A percentile compares a stretch with the other conserved stretches of the same genome.
phyloP scores from a whole-genome alignment of 352 stramenopile species.

The Phytophthora cryptogea region DNA sequence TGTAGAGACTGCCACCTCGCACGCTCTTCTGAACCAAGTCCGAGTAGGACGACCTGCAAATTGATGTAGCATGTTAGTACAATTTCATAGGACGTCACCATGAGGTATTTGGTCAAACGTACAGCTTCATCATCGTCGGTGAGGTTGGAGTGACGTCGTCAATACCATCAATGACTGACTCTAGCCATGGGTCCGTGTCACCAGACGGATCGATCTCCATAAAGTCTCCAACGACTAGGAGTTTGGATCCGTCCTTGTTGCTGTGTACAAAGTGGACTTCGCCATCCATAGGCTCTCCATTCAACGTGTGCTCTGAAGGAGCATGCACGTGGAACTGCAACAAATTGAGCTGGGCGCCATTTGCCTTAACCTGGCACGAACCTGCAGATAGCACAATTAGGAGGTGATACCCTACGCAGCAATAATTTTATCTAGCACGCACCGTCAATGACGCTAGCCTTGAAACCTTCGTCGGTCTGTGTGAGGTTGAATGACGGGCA shows the following conservation, averaged over 20 bases:
- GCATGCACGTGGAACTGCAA: conserved; percentile 49
- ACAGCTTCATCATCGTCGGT: conserved; percentile 20
- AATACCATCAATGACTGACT: conserved; percentile 35
- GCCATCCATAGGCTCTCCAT: conserved; percentile 38
- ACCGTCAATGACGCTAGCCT: conserved; percentile 19
- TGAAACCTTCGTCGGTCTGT: conserved; percentile 22
- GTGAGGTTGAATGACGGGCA: conserved; percentile 31
- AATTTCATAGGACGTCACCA: not conserved
- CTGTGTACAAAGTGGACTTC: conserved; percentile 60
- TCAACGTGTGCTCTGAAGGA: conserved; percentile 53
- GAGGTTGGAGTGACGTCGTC: conserved; percentile 24
- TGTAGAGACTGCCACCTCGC: conserved; percentile 26
- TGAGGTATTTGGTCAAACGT: conserved; percentile 7
- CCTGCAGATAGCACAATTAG: conserved; percentile 8
- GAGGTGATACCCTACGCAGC: not conserved
- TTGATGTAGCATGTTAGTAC: not conserved
- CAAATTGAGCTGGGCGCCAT: conserved; percentile 26
- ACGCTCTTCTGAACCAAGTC: conserved; percentile 45
- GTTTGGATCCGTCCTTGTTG: conserved; percentile 21
- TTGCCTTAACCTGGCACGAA: conserved; percentile 17
- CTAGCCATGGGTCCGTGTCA: conserved; percentile 36
- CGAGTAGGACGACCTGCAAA: conserved; percentile 40
- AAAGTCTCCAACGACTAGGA: conserved; percentile 49
- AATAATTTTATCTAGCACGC: not conserved
- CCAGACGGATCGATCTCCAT: conserved; percentile 20